Base-by-base conservation (phyloP, 192 early-diverging fungal genomes). In the Mortierella antarctica region DNA sequence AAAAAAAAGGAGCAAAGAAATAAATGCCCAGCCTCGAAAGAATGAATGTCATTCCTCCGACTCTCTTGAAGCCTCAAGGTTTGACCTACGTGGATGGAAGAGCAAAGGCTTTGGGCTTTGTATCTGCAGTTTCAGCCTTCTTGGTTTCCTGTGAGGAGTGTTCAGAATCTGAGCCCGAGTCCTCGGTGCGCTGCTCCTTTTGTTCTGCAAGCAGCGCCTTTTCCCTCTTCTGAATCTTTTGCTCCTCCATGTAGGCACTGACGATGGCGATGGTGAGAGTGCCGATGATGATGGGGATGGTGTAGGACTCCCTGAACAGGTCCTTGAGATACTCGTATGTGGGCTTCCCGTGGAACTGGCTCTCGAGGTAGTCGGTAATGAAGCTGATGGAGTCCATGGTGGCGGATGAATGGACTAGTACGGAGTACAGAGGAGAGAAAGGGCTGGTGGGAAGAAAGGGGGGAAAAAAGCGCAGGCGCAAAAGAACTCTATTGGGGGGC, bases 101-200 rank as follows among this genome's bases (percentile, higher is more conserved):
- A 17, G 77, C 77, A 65, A 80, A 80, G 62, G 77, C 70, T 51
- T 80, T 80, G 57, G 77, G 70, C 55, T 72, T 80, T 7, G 77
- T 48, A 14, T 63, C 64, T 40, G 57, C 48, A 42, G 73, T 55
- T 20, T 63, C 62, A 2, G 62, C 41, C 13, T 61, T n/a, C 7
- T 44, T 21, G 18, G 39, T 7, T 48, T 50, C 40, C 1, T 13
- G n/a, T 18, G 63, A 51, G 0, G 13, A 23, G 15, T 50, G 58
- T 40, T 46, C 54, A 23, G 64, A 15, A 49, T 49, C 63, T 41
- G 50, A 21, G 4, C 45, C 4, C 55, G 31, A 14, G 44, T 18
- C 9, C 20, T 64, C 49, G 59, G 59, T 45, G 17, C 46, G 40
- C 1, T 42, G 9, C 14, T 53, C 21, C 49, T 64, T 64, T 7